phyloP scores from a whole-genome alignment of 139 green algal species.

The Picochlorum sp. region DNA sequence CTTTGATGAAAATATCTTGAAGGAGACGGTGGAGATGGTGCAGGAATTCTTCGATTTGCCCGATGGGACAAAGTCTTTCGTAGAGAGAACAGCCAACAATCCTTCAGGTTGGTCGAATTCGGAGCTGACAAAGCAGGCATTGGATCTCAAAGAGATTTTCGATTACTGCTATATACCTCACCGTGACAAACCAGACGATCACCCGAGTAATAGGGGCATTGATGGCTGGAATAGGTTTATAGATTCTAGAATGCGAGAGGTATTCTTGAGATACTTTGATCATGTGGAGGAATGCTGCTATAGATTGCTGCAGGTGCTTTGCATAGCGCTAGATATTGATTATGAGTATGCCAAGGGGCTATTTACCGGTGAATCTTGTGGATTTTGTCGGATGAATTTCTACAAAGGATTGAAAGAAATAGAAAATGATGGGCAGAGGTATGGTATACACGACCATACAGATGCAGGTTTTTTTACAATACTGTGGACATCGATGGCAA shows the following conservation, averaged over 20 bases:
- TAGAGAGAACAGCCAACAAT: constrained; percentile 1
- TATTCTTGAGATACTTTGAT: neutral
- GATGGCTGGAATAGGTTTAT: constrained; percentile 12
- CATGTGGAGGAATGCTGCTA: neutral
- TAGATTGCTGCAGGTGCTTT: neutral
- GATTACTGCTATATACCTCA: constrained; percentile 22
- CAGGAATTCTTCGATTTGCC: constrained; percentile 5
- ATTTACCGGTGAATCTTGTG: neutral
- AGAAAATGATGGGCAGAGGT: neutral
- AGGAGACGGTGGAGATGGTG: neutral
- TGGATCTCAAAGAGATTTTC: constrained; percentile 35
- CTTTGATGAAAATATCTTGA: constrained; percentile 7
- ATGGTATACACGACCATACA: constrained; percentile 49
- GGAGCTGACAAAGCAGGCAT: constrained; percentile 45
- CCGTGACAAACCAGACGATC: constrained; percentile 10
- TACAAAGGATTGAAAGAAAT: too few relatives aligned
- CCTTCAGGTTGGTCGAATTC: constrained; percentile 29
- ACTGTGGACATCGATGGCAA: neutral
- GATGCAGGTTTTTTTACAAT: constrained; percentile 54
- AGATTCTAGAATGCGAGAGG: constrained; percentile 1
- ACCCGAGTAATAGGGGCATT: constrained; percentile 1
- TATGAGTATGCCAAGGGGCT: neutral
- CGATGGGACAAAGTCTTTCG: neutral
- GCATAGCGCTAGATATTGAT: neutral
- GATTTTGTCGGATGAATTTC: neutral